Evolutionary conservation across 1,139 yeast genomes (phyloP).

Genomic region (Hyphopichia fennica): DNA sequence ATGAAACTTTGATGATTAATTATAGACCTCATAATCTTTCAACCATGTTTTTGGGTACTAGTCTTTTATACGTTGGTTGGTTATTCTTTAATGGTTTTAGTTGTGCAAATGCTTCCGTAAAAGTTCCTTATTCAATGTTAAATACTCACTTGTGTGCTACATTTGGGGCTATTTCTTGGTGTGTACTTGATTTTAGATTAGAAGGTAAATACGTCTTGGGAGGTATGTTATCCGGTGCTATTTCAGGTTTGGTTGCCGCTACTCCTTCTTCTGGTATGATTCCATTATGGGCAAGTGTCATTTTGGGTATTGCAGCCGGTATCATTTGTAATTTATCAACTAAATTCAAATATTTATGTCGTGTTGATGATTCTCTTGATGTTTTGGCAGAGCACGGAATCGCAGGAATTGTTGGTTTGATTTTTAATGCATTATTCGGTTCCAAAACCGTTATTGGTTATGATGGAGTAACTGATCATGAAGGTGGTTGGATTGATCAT

Average conservation of each 20-base stretch:
- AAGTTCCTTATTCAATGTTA: slow-evolving; percentile 82
- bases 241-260: slow-evolving; percentile 94
- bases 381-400: slow-evolving; percentile 97
- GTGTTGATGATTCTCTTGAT: slow-evolving; percentile 92
- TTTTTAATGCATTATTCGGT: slow-evolving; percentile 87
- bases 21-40: slow-evolving; percentile 95
- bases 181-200: slow-evolving; percentile 80
- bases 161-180: slow-evolving; percentile 92
- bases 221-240: slow-evolving; percentile 91
- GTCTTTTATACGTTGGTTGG: slow-evolving; percentile 73
- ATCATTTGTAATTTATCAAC: slow-evolving; percentile 87
- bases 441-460: slow-evolving; percentile 87
- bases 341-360: slow-evolving; percentile 74
- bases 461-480: slow-evolving; percentile 78
- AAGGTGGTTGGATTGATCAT: slow-evolving; percentile 90
- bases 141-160: slow-evolving; percentile 90
- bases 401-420: slow-evolving; percentile 86
- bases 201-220: slow-evolving; percentile 94
- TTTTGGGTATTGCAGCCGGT: slow-evolving; percentile 81
- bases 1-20: slow-evolving; percentile 80
- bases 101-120: slow-evolving; percentile 61
- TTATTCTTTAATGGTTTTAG: slow-evolving; percentile 86
- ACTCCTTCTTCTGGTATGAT: slow-evolving; percentile 93
- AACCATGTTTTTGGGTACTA: slow-evolving; percentile 77
- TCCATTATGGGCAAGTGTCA: slow-evolving; percentile 88